Conservation (phyloP, 2,329 filamentous ascomycete species). For the Aspergillus novofumigatus region DNA sequence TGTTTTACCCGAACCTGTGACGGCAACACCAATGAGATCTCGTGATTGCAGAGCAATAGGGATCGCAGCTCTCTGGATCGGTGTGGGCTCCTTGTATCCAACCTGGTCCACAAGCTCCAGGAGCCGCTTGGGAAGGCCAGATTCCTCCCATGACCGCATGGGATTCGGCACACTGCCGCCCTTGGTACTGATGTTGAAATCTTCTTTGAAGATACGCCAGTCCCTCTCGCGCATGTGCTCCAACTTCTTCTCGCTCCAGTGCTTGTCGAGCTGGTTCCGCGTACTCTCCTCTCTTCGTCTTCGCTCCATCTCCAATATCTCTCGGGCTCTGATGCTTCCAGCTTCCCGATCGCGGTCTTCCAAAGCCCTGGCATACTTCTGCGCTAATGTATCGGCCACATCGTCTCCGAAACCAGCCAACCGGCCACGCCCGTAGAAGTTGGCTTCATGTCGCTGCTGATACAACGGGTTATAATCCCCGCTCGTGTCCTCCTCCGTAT, state of each 20-base stretch:
- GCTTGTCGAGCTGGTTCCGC: slow-evolving; percentile 76
- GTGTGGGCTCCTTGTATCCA: slow-evolving; percentile 85
- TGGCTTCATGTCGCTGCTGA: slow-evolving; percentile 60
- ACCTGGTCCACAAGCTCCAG: slow-evolving; percentile 78
- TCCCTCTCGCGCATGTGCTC: slow-evolving; percentile 95
- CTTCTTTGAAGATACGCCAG: slow-evolving; percentile 99
- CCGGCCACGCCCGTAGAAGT: slow-evolving; percentile 65
- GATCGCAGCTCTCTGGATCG: slow-evolving; percentile 91
- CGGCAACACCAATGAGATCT: slow-evolving; percentile 96
- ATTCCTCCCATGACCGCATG: slow-evolving; percentile 92
- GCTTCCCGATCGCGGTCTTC: slow-evolving; percentile 71
- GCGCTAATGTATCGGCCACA: slow-evolving; percentile 47
- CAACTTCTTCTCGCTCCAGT: slow-evolving; percentile 92
- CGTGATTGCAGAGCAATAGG: slow-evolving; percentile 88
- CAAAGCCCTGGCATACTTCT: slow-evolving; percentile 63
- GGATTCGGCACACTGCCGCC: slow-evolving; percentile 89
- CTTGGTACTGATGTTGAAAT: slow-evolving; percentile 94
- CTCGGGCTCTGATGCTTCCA: slow-evolving; percentile 69
- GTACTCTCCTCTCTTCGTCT: slow-evolving; percentile 67
- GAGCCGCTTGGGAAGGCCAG: slow-evolving; percentile 69
- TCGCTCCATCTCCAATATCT: slow-evolving; percentile 81
- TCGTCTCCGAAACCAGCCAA: slow-evolving; percentile 64
- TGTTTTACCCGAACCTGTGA: slow-evolving; percentile 97
- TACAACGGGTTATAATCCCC: slow-evolving; percentile 79
- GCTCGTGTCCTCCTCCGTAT: slow-evolving; percentile 87